phyloP scores from a whole-genome alignment of 2,329 filamentous ascomycete species.

The Amylocarpus encephaloides region DNA sequence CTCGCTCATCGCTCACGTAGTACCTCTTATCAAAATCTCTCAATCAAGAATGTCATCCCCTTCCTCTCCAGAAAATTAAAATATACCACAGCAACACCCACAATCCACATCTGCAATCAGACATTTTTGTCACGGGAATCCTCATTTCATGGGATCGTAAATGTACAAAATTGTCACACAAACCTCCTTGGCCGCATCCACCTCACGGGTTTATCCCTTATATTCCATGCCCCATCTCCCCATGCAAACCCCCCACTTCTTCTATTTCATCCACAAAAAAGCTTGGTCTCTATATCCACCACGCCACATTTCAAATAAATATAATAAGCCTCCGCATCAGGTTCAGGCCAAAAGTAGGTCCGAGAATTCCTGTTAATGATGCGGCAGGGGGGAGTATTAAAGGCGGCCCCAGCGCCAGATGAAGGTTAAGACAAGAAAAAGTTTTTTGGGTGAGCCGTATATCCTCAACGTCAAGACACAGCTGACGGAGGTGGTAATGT shows the following conservation, averaged over 20 bases:
- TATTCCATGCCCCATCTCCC: neutral
- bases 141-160: slow-evolving; percentile 24
- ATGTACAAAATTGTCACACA: slow-evolving; percentile 18
- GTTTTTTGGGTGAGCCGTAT: slow-evolving; percentile 13
- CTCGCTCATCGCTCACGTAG: too few relatives aligned
- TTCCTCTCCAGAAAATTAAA: too few relatives aligned
- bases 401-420: slow-evolving; percentile 28
- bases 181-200: too few relatives aligned
- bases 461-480: slow-evolving; percentile 17
- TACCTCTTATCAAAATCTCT: too few relatives aligned
- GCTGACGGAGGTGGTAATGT: slow-evolving; percentile 22
- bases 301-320: slow-evolving; percentile 5
- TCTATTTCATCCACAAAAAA: slow-evolving; percentile 10
- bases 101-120: too few relatives aligned
- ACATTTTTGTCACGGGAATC: slow-evolving; percentile 6
- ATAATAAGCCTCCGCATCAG: slow-evolving; percentile 28
- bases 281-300: slow-evolving; percentile 9
- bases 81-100: too few relatives aligned
- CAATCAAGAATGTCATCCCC: too few relatives aligned
- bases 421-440: slow-evolving; percentile 27
- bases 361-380: slow-evolving; percentile 21
- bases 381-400: slow-evolving; percentile 23
- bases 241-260: neutral
- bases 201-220: too few relatives aligned
- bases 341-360: slow-evolving; percentile 19